A percentile compares a stretch with the other conserved stretches of the same genome.
phyloP scores from a whole-genome alignment of 305 asterid species.

The Fraxinus velutina region DNA sequence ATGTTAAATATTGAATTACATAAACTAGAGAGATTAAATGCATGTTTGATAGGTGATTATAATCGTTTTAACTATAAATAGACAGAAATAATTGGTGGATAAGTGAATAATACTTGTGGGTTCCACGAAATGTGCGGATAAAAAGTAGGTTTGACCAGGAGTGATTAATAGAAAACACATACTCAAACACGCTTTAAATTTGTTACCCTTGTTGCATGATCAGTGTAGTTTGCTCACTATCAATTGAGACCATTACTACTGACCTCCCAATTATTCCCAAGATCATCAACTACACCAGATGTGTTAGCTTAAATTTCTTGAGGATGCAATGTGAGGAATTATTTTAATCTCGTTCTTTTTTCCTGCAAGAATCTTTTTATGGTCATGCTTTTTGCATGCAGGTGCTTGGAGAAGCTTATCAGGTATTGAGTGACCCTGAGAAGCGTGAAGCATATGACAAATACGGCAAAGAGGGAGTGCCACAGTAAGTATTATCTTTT shows the following conservation, averaged over 20 bases:
- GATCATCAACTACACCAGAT: neutral
- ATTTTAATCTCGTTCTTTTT: neutral
- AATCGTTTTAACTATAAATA: neutral
- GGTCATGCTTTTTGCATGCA: constrained; percentile 23
- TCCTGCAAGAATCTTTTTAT: neutral
- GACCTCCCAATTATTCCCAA: neutral
- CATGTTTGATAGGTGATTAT: neutral
- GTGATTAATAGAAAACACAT: neutral
- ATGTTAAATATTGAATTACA: neutral
- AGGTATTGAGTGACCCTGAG: constrained; percentile 71
- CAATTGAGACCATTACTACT: neutral
- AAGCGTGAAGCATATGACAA: constrained; percentile 64
- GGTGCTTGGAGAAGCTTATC: constrained; percentile 88
- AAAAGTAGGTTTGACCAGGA: neutral
- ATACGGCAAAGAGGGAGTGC: constrained; percentile 61
- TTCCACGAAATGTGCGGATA: neutral
- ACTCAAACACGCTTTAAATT: neutral
- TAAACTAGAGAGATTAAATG: neutral
- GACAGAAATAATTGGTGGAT: neutral
- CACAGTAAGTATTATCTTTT: constrained; percentile 40
- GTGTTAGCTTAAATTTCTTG: neutral
- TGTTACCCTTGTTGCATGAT: neutral
- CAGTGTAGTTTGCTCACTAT: neutral
- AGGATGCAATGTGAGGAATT: neutral
- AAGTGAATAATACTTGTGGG: neutral